These are phyloP conservation scores for Fusarium pseudograminearum DNA, from an alignment of 2,329 filamentous ascomycete species.

Conservation along the genomic window DNA sequence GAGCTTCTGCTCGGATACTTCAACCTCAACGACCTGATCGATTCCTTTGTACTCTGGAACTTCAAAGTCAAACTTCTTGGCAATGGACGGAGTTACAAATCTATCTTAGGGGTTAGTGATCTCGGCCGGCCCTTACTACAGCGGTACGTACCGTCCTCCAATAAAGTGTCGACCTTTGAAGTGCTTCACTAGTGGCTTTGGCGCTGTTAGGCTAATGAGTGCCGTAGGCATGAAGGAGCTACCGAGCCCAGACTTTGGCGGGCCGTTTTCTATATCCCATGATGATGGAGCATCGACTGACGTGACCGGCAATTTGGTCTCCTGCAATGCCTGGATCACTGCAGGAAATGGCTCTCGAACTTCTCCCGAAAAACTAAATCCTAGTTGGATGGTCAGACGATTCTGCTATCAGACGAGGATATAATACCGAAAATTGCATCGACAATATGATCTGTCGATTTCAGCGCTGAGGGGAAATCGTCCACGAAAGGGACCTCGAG, in stretches of 20 bases:
- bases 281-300: conserved; percentile 94
- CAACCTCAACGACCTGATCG: conserved; percentile 89
- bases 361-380: conserved; percentile 92
- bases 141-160: conserved; percentile 76
- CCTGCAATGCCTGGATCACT: conserved; percentile 82
- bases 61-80: conserved; percentile 87
- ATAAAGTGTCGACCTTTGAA: conserved; percentile 93
- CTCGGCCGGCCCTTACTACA: neutral
- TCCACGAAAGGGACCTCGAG: conserved; percentile 85
- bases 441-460: conserved; percentile 80
- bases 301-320: conserved; percentile 80
- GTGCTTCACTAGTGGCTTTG: conserved; percentile 87
- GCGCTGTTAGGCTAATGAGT: conserved; percentile 90
- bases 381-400: conserved; percentile 55
- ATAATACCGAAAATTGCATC: conserved; percentile 89
- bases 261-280: conserved; percentile 92
- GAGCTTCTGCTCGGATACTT: conserved; percentile 63
- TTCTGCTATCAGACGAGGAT: conserved; percentile 4
- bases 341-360: conserved; percentile 91
- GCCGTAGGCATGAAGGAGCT: conserved; percentile 83
- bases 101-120: conserved; percentile 56
- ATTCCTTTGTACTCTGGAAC: conserved; percentile 85
- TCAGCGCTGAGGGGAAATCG: conserved; percentile 77
- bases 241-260: conserved; percentile 80
- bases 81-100: conserved; percentile 82